phyloP scores from a whole-genome alignment of 2,329 filamentous ascomycete species.

The Botrytis fragariae region DNA sequence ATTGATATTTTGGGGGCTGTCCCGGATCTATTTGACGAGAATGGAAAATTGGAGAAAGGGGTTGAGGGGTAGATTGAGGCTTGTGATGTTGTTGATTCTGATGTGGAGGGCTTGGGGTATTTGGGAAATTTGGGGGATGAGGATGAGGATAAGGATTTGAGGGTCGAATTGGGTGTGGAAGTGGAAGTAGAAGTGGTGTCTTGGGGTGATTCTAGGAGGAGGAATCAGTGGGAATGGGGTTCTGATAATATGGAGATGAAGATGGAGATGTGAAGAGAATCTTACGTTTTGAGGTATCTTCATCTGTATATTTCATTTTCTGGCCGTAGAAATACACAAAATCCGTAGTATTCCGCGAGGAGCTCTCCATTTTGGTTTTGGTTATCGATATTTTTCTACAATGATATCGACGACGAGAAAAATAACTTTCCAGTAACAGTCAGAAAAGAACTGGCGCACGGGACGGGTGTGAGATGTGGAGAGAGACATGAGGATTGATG shows the following conservation, averaged over 20 bases:
- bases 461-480: neutral
- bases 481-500: neutral
- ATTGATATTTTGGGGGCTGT: neutral
- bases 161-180: neutral
- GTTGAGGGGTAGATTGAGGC: neutral
- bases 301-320: too few species aligned
- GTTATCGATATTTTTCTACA: neutral
- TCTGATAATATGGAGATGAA: neutral
- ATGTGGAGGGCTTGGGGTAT: neutral
- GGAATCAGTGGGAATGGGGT: rapidly evolving
- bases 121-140: neutral
- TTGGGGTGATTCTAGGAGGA: neutral
- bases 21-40: neutral
- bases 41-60: neutral
- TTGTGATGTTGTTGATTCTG: neutral
- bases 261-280: neutral
- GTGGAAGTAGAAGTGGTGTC: neutral
- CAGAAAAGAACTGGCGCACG: conserved; percentile 7
- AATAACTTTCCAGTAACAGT: conserved; percentile 14
- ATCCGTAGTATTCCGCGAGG: neutral
- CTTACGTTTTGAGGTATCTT: neutral
- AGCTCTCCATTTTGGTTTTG: neutral
- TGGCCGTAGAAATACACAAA: neutral
- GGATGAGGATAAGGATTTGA: neutral
- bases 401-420: conserved; percentile 1